These are phyloP conservation scores for Aspergillus nomiae DNA, from an alignment of 2,329 filamentous ascomycete genomes.

Conservation along the genomic window DNA sequence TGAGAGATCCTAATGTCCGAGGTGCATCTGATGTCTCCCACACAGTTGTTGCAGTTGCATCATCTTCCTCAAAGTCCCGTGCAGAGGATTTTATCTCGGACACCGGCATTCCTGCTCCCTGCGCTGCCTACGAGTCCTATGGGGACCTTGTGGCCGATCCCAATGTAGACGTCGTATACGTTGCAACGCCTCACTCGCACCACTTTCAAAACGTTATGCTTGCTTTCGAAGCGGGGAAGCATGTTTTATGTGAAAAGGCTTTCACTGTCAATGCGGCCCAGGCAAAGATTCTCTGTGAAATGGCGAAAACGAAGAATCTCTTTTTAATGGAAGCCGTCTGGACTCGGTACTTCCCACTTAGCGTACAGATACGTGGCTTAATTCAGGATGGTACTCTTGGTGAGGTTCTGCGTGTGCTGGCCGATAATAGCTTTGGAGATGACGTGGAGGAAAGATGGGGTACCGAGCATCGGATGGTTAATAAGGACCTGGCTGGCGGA, in stretches of 20 bases:
- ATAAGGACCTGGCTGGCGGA: constrained; percentile 78
- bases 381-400: constrained; percentile 65
- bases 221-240: constrained; percentile 79
- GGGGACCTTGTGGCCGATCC: constrained; percentile 76
- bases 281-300: constrained; percentile 69
- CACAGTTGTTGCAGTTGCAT: constrained; percentile 76
- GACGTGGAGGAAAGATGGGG: constrained; percentile 62
- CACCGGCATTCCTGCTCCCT: constrained; percentile 67
- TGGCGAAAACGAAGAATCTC: constrained; percentile 70
- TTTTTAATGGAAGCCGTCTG: constrained; percentile 88
- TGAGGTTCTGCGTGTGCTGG: constrained; percentile 57
- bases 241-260: constrained; percentile 88
- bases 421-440: constrained; percentile 64
- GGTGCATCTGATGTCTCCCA: constrained; percentile 73
- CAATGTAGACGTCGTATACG: constrained; percentile 81
- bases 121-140: constrained; percentile 78
- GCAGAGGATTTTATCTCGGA: constrained; percentile 73
- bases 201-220: constrained; percentile 91
- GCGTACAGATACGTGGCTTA: constrained; percentile 62
- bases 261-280: constrained; percentile 83
- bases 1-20: constrained; percentile 70
- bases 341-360: constrained; percentile 86
- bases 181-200: constrained; percentile 88
- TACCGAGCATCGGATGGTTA: constrained; percentile 75
- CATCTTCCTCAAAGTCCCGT: constrained; percentile 69